Evolutionary conservation across 75 land plant species (phyloP), one percentile per base, ranked within the genome.

Genomic region (Pinus albicaulis): DNA sequence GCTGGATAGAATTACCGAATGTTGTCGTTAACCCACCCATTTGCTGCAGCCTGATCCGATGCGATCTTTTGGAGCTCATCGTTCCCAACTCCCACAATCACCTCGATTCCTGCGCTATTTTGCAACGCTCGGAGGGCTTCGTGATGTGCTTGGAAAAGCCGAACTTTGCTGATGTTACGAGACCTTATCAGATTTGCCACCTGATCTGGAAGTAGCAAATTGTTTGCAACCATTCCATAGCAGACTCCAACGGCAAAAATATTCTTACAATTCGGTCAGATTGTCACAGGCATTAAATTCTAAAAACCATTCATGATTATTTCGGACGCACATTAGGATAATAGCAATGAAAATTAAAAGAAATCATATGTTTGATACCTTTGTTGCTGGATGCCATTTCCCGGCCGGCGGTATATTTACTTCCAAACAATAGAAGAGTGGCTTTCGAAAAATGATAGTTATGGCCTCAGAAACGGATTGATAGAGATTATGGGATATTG

Each of bases 121-220:
- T 68, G 76, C 0, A 80, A 57, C 5, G 86, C 86, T 34, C 60
- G 38, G 57, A 77, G 76, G 7, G 73, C 83, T 8, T 82, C 77
- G 22, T 24, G 79, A 60, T 77, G 59, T 2, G 80, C 68, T n/a
- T 77, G 75, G 80, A 76, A 85, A 17, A 80, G 57, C 58, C 83
- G 62, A 56, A 81, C 80, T 20, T 64, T 41, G 7, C 62, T 22
- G 16, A 85, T 57, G 36, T 28, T 17, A 3, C 65, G 71, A 4
- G 57, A 55, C 12, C 48, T 52, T 25, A 80, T 64, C 55, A 85
- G 76, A 22, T 55, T 19, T 5, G 77, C 86, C 10, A 53, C 77
- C 44, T 52, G 34, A 3, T 20, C 57, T 22, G 82, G 83, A 2
- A 76, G 23, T 3, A 77, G 86, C 71, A 84, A 59, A 55, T 80